Base-by-base conservation (phyloP, 352 stramenopile genomes). In the Pseudoperonospora humuli region DNA sequence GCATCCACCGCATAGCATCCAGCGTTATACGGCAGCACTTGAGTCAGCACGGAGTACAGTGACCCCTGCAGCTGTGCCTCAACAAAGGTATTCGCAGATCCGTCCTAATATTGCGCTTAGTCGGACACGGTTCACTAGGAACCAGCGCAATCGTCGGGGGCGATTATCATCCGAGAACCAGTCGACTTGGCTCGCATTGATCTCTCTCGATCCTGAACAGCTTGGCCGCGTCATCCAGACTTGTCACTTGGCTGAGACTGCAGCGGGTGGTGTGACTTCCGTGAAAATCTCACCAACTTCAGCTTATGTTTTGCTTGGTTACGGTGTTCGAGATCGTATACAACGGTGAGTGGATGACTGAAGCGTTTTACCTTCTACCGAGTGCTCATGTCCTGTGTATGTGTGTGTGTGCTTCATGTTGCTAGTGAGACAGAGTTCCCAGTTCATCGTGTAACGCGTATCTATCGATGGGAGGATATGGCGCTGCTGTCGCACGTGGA, bases 401-500 rank as follows among this genome's bases (percentile, higher is more conserved):
- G 47, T 0, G 41, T 23, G n/a, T n/a, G n/a, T n/a, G n/a, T n/a
- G n/a, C n/a, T n/a, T n/a, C n/a, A n/a, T n/a, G n/a, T 37, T 42
- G 26, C 7, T 41, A 91, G 80, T 14, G 79, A 90, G 48, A 74
- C 75, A 3, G 74, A 90, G 50, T 88, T 89, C 28, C 79, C 79
- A 13, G 62, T 89, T 15, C 81, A 91, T 63, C 79, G 81, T 31
- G 79, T 95, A 35, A 89, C 80, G 37, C 71, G 79, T 19, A 92
- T 94, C 37, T 95, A 94, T 57, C 76, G 79, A 34, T 90, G 83
- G 77, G 76, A 89, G 51, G 80, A 93, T 48, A 96, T 95, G 81
- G 75, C 68, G 42, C 57, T 89, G n/a, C 65, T 92, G 10, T 85
- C 75, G 2, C 72, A 91, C 38, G 74, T 95, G 7, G 77, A 93